Evolutionary conservation across 2,329 filamentous ascomycete species (phyloP).

Genomic region (Diaporthe vaccinii): DNA sequence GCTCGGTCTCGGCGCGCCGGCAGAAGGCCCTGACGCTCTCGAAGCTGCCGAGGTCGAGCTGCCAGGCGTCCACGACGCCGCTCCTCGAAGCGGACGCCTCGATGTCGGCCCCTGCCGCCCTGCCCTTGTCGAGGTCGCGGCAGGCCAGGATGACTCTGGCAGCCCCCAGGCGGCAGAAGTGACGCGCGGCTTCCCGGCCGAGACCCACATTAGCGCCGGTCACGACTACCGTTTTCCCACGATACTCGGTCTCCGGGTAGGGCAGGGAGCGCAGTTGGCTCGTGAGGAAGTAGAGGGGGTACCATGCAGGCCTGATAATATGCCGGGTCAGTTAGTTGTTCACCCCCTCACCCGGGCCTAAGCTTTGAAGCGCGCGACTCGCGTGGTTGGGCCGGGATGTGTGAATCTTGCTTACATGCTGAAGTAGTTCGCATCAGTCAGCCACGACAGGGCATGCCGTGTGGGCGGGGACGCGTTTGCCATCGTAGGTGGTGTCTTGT

Average conservation of each 20-base stretch:
- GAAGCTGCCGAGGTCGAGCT: slow-evolving; percentile 62
- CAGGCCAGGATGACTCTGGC: slow-evolving; percentile 55
- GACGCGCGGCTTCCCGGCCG: slow-evolving; percentile 54
- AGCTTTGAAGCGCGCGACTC: slow-evolving; percentile 12
- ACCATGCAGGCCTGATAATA: slow-evolving; percentile 18
- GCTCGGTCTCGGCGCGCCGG: slow-evolving; percentile 43
- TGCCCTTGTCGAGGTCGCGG: slow-evolving; percentile 52
- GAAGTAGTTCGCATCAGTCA: slow-evolving; percentile 40
- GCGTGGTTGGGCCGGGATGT: slow-evolving; percentile 24
- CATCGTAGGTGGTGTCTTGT: slow-evolving; percentile 25
- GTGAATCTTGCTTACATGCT: slow-evolving; percentile 34
- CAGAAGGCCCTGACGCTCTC: slow-evolving; percentile 60
- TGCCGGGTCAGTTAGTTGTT: neutral
- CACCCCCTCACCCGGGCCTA: neutral
- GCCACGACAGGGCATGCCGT: slow-evolving; percentile 36
- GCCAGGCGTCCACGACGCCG: slow-evolving; percentile 61
- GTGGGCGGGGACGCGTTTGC: slow-evolving; percentile 10
- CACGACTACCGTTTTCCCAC: slow-evolving; percentile 52
- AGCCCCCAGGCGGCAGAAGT: slow-evolving; percentile 54
- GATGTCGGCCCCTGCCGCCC: slow-evolving; percentile 55
- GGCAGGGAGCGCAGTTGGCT: slow-evolving; percentile 35
- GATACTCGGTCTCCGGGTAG: slow-evolving; percentile 37
- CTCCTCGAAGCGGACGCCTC: slow-evolving; percentile 45
- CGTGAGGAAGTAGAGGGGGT: slow-evolving; percentile 31
- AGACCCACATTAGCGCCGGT: slow-evolving; percentile 58